A percentile compares a stretch with the other conserved stretches of the same genome.
These are phyloP conservation scores for Dicorynia guianensis DNA, from an alignment of 306 rosid genomes.

Conservation along the genomic window DNA sequence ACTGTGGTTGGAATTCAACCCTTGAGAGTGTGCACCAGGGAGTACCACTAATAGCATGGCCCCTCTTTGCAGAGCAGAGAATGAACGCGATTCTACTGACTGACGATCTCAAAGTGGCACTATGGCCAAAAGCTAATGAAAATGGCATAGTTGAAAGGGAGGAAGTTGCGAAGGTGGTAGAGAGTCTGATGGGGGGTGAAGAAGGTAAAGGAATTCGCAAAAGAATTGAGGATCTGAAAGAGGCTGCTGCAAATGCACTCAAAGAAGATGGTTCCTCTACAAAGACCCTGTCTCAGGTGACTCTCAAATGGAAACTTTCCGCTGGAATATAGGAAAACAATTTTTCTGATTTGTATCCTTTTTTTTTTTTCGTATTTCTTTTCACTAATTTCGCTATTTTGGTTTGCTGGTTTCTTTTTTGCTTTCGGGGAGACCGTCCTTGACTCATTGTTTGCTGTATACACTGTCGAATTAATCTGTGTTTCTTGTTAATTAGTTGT, in stretches of 20 bases:
- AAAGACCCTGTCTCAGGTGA: too few relatives aligned
- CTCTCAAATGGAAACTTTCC: too few relatives aligned
- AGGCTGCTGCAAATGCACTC: constrained; percentile 14
- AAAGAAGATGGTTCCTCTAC: background rate
- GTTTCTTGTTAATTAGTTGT: too few relatives aligned
- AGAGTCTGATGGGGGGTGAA: constrained; percentile 35
- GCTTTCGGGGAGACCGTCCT: too few relatives aligned
- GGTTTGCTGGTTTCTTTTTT: too few relatives aligned
- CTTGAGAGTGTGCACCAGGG: constrained; percentile 22
- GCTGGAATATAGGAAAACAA: too few relatives aligned
- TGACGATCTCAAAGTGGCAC: constrained; percentile 32
- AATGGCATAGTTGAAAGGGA: constrained; percentile 36
- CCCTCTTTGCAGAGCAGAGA: constrained; percentile 31
- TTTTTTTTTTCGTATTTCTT: too few relatives aligned
- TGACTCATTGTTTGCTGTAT: too few relatives aligned
- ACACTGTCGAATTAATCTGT: too few relatives aligned
- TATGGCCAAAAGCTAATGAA: constrained; percentile 26
- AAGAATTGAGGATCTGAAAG: background rate
- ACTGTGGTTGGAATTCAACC: constrained; percentile 34
- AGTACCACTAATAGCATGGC: constrained; percentile 33
- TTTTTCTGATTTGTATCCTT: too few relatives aligned
- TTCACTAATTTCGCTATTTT: too few relatives aligned
- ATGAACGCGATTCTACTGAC: constrained; percentile 28
- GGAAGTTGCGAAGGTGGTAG: constrained; percentile 31
- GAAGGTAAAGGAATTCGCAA: constrained; percentile 1